Percentiles rank a stretch among this genome's conserved stretches.
These are phyloP conservation scores for Blumeriella jaapii DNA, from an alignment of 2,329 filamentous ascomycete species.

Conservation along the genomic window DNA sequence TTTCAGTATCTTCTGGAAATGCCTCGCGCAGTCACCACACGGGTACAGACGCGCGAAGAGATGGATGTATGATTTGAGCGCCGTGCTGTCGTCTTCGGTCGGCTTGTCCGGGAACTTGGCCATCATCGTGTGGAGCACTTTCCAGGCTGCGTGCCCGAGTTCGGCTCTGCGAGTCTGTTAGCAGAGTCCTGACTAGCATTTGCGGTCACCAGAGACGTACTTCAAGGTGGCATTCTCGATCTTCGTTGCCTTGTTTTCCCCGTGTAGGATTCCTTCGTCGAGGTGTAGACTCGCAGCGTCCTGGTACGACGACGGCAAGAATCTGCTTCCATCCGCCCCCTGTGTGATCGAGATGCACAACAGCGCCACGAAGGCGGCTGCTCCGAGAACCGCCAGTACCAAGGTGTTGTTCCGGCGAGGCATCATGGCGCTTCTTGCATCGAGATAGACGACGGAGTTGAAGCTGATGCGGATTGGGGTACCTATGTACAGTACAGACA, in stretches of 20 bases:
- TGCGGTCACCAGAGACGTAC: conserved; percentile 33
- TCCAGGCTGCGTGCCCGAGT: conserved; percentile 57
- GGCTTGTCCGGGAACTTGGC: conserved; percentile 57
- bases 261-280: conserved; percentile 43
- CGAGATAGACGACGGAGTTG: too few relatives aligned
- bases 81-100: conserved; percentile 47
- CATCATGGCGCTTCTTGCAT: conserved; percentile 23
- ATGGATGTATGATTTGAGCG: conserved; percentile 53
- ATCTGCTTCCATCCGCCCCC: conserved; percentile 11
- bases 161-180: conserved; percentile 32
- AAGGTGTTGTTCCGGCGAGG: conserved; percentile 35
- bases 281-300: conserved; percentile 23
- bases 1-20: conserved; percentile 51
- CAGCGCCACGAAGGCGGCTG: conserved; percentile 46
- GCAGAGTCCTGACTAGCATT: neutral
- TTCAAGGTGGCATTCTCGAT: conserved; percentile 74
- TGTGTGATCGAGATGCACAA: conserved; percentile 39
- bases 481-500: too few relatives aligned
- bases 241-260: conserved; percentile 66
- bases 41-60: conserved; percentile 59
- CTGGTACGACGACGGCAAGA: conserved; percentile 11
- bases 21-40: conserved; percentile 56
- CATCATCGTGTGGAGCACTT: conserved; percentile 60
- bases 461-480: too few relatives aligned
- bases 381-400: conserved; percentile 41